Percentiles rank a stretch among this genome's conserved stretches.
Conservation (phyloP, 2,329 filamentous ascomycete genomes). For the Aureobasidium vineae region DNA sequence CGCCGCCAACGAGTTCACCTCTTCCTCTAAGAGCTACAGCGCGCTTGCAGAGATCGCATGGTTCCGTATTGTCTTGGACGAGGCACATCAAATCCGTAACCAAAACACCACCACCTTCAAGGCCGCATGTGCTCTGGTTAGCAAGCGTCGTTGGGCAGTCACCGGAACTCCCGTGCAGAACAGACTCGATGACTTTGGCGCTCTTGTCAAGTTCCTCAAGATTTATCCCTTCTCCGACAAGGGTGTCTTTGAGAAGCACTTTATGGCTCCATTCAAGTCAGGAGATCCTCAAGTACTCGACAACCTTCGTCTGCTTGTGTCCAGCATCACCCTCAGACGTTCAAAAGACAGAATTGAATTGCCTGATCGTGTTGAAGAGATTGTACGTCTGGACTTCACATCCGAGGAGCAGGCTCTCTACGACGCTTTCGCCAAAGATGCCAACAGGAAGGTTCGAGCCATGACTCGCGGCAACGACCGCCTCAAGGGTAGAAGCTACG, state of each 20-base stretch:
- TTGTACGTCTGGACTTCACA: slow-evolving; percentile 72
- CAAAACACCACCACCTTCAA: slow-evolving; percentile 78
- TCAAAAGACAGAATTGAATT: slow-evolving; percentile 89
- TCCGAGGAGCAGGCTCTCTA: slow-evolving; percentile 74
- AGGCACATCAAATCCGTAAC: slow-evolving; percentile 92
- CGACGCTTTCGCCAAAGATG: slow-evolving; percentile 78
- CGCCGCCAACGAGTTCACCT: slow-evolving; percentile 65
- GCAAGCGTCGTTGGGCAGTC: slow-evolving; percentile 89
- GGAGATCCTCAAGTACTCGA: slow-evolving; percentile 81
- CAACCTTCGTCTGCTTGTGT: slow-evolving; percentile 83
- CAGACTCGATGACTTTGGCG: slow-evolving; percentile 82
- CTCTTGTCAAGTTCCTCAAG: slow-evolving; percentile 80
- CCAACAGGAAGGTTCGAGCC: slow-evolving; percentile 73
- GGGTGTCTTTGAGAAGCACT: slow-evolving; percentile 71
- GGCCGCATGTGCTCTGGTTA: slow-evolving; percentile 74
- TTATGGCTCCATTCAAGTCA: slow-evolving; percentile 81
- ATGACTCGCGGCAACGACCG: slow-evolving; percentile 60
- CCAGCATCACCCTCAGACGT: slow-evolving; percentile 89
- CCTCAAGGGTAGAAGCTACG: slow-evolving; percentile 72
- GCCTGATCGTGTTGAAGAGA: slow-evolving; percentile 68
- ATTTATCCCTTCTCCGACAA: slow-evolving; percentile 82
- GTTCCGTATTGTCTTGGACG: slow-evolving; percentile 92
- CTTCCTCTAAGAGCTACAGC: slow-evolving; percentile 45
- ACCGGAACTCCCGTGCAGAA: slow-evolving; percentile 97
- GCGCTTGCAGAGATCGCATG: slow-evolving; percentile 79